A percentile compares a stretch with the other conserved stretches of the same genome.
Conservation (phyloP, 2,329 filamentous ascomycete genomes). For the Chrysoporthe austroafricana region DNA sequence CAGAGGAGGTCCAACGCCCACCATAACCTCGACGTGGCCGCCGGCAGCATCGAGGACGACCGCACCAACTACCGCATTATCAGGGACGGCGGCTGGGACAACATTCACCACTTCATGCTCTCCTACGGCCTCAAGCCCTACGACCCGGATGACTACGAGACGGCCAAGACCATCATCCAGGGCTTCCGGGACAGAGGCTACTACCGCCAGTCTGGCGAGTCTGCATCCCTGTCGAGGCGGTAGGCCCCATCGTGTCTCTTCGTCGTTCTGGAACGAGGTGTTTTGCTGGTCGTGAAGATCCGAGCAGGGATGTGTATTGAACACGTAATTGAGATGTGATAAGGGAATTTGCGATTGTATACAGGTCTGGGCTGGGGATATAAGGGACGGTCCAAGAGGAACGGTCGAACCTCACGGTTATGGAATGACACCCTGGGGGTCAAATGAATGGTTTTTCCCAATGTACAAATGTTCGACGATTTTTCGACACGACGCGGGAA, state of each 20-base stretch:
- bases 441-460: not conserved
- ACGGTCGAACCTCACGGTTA: slow-evolving; percentile 4
- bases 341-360: not conserved
- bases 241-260: not conserved
- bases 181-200: slow-evolving; percentile 28
- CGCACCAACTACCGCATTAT: slow-evolving; percentile 29
- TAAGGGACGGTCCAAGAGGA: not conserved
- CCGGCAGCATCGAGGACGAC: slow-evolving; percentile 26
- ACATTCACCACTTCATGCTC: slow-evolving; percentile 29
- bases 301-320: not conserved
- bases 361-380: not conserved
- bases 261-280: not conserved
- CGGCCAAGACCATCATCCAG: slow-evolving; percentile 29
- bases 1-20: slow-evolving; percentile 28
- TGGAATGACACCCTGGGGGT: not conserved
- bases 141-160: slow-evolving; percentile 28
- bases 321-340: not conserved
- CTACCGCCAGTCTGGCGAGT: slow-evolving; percentile 24
- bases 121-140: slow-evolving; percentile 29
- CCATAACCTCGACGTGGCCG: slow-evolving; percentile 28
- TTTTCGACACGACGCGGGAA: not conserved
- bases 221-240: slow-evolving; percentile 11
- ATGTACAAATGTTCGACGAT: not conserved
- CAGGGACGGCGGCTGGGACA: slow-evolving; percentile 29
- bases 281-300: not conserved